Base-by-base conservation (phyloP, 2,329 filamentous ascomycete genomes). In the Hypomyces perniciosus region DNA sequence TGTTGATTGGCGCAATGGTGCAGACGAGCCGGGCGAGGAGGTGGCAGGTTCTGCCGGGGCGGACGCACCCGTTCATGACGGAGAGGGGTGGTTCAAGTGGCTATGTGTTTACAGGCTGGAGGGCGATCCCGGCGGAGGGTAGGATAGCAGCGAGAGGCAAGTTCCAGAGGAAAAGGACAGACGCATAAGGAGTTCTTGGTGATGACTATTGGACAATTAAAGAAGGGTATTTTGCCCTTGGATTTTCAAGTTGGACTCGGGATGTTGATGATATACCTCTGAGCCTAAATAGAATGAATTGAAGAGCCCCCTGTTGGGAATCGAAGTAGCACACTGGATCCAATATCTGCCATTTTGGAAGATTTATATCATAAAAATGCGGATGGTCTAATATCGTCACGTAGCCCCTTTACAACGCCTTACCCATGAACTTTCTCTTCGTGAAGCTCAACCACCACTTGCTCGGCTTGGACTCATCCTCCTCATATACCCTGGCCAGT, bases 381-480 rank as follows among this genome's bases (percentile, higher is more conserved):
- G 29, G 29, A 30, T 45, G 43, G 43, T 45, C 43, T 41, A 48
- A 38, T 27, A 20, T 27, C 30, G 8, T 38, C 34, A 26, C 8
- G 7, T 26, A 39, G 40, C 39, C 8, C 33, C 8, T 34, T 68
- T 77, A 91, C 72, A 93, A 75, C 59, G 82, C 81, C 83, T 97
- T 97, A 69, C 91, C 91, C 93, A 99, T 97, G 68, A 99, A 99
- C 83, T 96, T 96, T 74, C 93, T 85, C 84, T 97, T 97, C 48
- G 88, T 89, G 69, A 96, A 99, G 78, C 93, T 97, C 68, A 99
- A 73, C 93, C 93, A 99, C 89, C 92, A 97, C 83, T 95, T 81
- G 70, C 75, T 80, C 50, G 82, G 81, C 72, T 80, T 81, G 72
- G 88, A 70, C 76, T 91, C 71, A 66, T 81, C 70, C 73, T 91